Evolutionary conservation across 768 basidiomycete genomes (phyloP).

Genomic region (Boletus rex-veris): DNA sequence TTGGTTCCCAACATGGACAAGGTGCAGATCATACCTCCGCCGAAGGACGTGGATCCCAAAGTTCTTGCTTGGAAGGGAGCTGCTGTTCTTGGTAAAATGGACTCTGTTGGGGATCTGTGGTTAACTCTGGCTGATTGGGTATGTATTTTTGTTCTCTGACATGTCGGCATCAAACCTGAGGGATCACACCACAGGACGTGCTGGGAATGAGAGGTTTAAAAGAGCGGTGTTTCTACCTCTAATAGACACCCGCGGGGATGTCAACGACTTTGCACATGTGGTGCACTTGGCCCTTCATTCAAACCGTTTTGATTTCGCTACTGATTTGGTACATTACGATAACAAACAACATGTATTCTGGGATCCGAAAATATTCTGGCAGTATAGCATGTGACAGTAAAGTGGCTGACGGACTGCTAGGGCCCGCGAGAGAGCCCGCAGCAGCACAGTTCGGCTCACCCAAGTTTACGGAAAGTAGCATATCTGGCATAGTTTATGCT

Average conservation of each 20-base stretch:
- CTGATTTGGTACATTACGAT: slow-evolving; percentile 15
- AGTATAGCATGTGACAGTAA: slow-evolving; percentile 7
- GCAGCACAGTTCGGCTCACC: slow-evolving; percentile 3
- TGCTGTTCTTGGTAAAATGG: slow-evolving; percentile 88
- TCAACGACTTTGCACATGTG: background rate
- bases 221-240: slow-evolving; percentile 79
- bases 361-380: background rate
- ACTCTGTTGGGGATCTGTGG: slow-evolving; percentile 88
- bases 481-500: slow-evolving; percentile 22
- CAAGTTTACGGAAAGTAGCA: slow-evolving; percentile 11
- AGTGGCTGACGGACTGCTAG: slow-evolving; percentile 1
- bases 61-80: slow-evolving; percentile 96
- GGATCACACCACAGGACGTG: slow-evolving; percentile 48
- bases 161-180: slow-evolving; percentile 4
- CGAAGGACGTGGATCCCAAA: slow-evolving; percentile 87
- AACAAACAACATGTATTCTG: slow-evolving; percentile 3
- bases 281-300: background rate
- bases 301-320: background rate
- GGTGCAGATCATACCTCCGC: slow-evolving; percentile 90
- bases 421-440: background rate
- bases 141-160: slow-evolving; percentile 21
- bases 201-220: slow-evolving; percentile 79
- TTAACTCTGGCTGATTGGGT: slow-evolving; percentile 87
- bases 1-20: slow-evolving; percentile 82
- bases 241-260: slow-evolving; percentile 12